A percentile compares a stretch with the other conserved stretches of the same genome.
Conservation (phyloP, 164 flowering plant genomes). For the Umbellularia californica region DNA sequence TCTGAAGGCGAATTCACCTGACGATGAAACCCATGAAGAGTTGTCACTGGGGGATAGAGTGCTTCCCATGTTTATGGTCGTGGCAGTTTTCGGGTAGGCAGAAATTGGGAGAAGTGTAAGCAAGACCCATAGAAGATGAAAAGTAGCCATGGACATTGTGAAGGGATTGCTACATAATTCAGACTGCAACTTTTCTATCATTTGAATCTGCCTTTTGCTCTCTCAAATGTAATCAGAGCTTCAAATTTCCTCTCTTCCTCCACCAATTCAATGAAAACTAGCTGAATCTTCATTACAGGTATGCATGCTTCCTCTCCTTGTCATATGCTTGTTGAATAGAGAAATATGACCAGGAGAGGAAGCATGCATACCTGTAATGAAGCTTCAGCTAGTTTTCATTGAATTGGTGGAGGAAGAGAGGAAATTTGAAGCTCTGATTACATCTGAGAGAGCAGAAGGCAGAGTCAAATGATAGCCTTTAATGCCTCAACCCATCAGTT, state of each 20-base stretch:
- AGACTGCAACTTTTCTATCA: neutral
- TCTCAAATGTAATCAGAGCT: no score
- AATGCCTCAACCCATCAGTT: no score
- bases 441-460: neutral
- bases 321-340: no score
- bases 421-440: neutral
- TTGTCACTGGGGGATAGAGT: constrained; percentile 19
- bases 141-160: neutral
- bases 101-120: neutral
- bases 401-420: neutral
- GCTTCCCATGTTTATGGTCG: constrained; percentile 16
- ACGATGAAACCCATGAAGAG: constrained; percentile 30
- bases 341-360: neutral
- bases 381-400: neutral
- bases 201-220: no score
- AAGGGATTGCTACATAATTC: neutral
- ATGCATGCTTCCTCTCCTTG: no score
- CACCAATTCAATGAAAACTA: no score
- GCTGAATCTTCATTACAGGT: no score
- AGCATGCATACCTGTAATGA: neutral
- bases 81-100: neutral
- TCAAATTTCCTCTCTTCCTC: no score
- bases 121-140: neutral
- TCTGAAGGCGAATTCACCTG: constrained; percentile 35
- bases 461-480: neutral